phyloP scores from a whole-genome alignment of 768 basidiomycete genomes.

The Collybia sordida region DNA sequence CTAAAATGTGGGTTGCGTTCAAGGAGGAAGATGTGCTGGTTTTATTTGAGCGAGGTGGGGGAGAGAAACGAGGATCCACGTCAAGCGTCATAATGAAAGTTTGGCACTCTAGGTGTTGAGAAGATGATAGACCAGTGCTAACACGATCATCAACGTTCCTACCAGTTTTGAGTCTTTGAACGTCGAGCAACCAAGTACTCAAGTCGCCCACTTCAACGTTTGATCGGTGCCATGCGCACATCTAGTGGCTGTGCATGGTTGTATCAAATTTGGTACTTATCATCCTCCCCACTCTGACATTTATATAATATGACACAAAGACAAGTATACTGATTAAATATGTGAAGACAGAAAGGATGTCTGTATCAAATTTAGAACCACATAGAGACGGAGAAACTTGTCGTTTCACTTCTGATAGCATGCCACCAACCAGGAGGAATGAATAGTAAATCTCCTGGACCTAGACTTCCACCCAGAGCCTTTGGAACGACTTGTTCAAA shows the following conservation, averaged over 20 bases:
- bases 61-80: conserved; percentile 24
- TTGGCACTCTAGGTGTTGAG: no score
- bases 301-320: not conserved
- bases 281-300: not conserved
- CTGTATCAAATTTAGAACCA: conserved; percentile 62
- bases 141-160: no score
- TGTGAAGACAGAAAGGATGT: not conserved
- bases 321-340: not conserved
- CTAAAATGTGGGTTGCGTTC: conserved; percentile 55
- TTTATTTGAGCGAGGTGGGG: conserved; percentile 18
- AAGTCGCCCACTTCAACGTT: no score
- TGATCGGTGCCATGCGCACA: no score
- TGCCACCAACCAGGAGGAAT: conserved; percentile 97
- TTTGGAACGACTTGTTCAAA: conserved; percentile 60
- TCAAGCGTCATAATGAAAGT: conserved; percentile 6
- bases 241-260: no score
- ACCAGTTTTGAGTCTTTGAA: no score
- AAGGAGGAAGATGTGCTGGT: conserved; percentile 30
- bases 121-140: no score
- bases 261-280: no score
- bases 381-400: conserved; percentile 87
- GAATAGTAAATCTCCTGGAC: conserved; percentile 84
- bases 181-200: no score
- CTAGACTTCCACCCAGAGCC: conserved; percentile 62
- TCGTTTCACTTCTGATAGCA: conserved; percentile 80